phyloP scores from a whole-genome alignment of 78 protist species.

The Dictyostelium capitatum region DNA sequence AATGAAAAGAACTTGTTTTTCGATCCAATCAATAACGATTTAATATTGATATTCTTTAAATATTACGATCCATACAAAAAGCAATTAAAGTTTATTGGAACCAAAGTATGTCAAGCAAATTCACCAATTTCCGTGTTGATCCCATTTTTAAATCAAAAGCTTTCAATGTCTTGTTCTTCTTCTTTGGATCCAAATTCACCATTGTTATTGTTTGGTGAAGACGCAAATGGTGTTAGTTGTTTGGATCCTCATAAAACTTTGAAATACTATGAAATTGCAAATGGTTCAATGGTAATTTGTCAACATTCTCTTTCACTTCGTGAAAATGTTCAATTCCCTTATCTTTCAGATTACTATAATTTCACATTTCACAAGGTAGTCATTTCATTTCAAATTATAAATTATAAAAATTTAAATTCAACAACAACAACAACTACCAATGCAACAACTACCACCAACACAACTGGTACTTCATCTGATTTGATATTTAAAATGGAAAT shows the following conservation, averaged over 20 bases:
- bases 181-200: constrained; percentile 25
- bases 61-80: constrained; percentile 63
- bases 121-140: constrained; percentile 24
- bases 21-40: constrained; percentile 61
- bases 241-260: constrained; percentile 65
- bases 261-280: constrained; percentile 42
- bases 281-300: constrained; percentile 71
- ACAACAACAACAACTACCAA: too few relatives aligned
- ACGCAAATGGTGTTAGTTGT: constrained; percentile 44
- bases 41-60: constrained; percentile 54
- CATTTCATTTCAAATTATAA: constrained; percentile 54
- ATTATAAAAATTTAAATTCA: constrained; percentile 61
- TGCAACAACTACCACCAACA: too few relatives aligned
- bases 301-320: constrained; percentile 19
- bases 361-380: constrained; percentile 62
- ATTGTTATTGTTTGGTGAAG: constrained; percentile 61
- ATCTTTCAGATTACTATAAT: constrained; percentile 62
- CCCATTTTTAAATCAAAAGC: constrained; percentile 69
- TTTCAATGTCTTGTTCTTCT: neutral
- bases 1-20: constrained; percentile 75
- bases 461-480: neutral
- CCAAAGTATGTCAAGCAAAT: constrained; percentile 41
- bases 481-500: constrained; percentile 39
- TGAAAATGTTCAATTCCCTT: constrained; percentile 59
- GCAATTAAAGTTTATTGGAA: constrained; percentile 25